Percentiles rank a stretch among this genome's conserved stretches.
Evolutionary conservation across 2,329 filamentous ascomycete genomes (phyloP).

Genomic region (Tolypocladium inflatum): DNA sequence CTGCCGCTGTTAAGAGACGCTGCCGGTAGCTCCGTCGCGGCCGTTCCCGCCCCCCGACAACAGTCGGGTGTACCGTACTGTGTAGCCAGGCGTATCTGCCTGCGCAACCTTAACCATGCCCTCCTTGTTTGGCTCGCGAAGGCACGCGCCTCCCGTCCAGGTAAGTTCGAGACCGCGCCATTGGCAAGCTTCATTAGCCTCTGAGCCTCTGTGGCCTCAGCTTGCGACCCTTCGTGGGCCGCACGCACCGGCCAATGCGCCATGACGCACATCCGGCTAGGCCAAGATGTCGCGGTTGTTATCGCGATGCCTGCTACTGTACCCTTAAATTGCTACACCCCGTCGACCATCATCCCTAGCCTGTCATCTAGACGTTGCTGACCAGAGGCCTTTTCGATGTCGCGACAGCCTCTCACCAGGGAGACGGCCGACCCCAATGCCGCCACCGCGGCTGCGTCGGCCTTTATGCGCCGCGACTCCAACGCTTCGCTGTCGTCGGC

Average conservation of each 20-base stretch:
- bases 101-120: slow-evolving; percentile 1
- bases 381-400: slow-evolving; percentile 8
- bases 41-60: background rate
- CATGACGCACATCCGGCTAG: slow-evolving; percentile 1
- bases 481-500: slow-evolving; percentile 67
- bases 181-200: background rate
- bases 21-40: background rate
- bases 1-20: background rate
- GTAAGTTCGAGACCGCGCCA: slow-evolving; percentile 1
- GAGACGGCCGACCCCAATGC: slow-evolving; percentile 62
- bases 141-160: slow-evolving; percentile 5
- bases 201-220: background rate
- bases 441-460: slow-evolving; percentile 70
- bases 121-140: slow-evolving; percentile 2
- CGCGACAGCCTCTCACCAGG: slow-evolving; percentile 49
- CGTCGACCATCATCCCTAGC: background rate
- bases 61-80: background rate
- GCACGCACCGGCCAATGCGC: background rate
- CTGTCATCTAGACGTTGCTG: slow-evolving; percentile 7
- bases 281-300: background rate
- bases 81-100: background rate
- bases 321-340: background rate
- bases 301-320: background rate
- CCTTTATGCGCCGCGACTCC: slow-evolving; percentile 62
- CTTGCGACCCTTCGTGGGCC: background rate